Percentiles rank a stretch among this genome's conserved stretches.
Evolutionary conservation across 176 grass and related monocot species (phyloP).

Genomic region (Thinopyrum elongatum): DNA sequence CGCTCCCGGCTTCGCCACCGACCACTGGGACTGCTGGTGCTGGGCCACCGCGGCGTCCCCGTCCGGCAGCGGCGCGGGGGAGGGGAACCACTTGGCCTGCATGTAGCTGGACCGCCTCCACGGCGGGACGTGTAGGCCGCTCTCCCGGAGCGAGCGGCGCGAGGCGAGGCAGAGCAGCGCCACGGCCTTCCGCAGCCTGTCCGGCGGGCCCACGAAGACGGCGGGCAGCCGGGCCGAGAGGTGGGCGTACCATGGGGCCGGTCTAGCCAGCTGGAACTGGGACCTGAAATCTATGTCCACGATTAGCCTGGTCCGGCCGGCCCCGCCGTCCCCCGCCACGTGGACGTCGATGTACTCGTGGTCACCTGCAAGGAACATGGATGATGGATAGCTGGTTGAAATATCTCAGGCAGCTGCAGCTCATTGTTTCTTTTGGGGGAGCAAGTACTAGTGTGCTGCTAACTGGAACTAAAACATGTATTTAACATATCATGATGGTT

Average conservation of each 20-base stretch:
- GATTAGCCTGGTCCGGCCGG: slow-evolving; percentile 31
- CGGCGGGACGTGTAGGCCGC: slow-evolving; percentile 72
- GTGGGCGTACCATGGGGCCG: slow-evolving; percentile 52
- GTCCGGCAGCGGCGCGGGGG: not conserved
- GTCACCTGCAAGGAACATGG: slow-evolving; percentile 40
- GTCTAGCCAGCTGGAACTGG: slow-evolving; percentile 68
- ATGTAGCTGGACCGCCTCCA: slow-evolving; percentile 70
- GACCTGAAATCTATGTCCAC: slow-evolving; percentile 73
- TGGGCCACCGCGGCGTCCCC: not conserved
- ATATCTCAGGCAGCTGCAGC: not conserved
- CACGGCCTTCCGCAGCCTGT: slow-evolving; percentile 59
- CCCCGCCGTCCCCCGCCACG: slow-evolving; percentile 7
- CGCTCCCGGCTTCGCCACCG: no score
- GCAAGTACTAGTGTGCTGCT: not conserved
- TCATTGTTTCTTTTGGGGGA: not conserved
- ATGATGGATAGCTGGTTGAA: not conserved
- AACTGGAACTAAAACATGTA: not conserved
- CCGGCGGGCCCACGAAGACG: slow-evolving; percentile 48
- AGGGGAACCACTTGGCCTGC: slow-evolving; percentile 65
- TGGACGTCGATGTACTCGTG: slow-evolving; percentile 70
- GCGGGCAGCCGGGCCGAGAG: slow-evolving; percentile 42
- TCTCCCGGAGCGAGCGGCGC: slow-evolving; percentile 64
- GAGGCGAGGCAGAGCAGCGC: slow-evolving; percentile 52
- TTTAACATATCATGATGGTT: not conserved
- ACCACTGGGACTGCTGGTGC: no score